Percentiles rank a stretch among this genome's conserved stretches.
These are phyloP conservation scores for Boletus rubropictus DNA, from an alignment of 768 basidiomycete species.

Conservation along the genomic window DNA sequence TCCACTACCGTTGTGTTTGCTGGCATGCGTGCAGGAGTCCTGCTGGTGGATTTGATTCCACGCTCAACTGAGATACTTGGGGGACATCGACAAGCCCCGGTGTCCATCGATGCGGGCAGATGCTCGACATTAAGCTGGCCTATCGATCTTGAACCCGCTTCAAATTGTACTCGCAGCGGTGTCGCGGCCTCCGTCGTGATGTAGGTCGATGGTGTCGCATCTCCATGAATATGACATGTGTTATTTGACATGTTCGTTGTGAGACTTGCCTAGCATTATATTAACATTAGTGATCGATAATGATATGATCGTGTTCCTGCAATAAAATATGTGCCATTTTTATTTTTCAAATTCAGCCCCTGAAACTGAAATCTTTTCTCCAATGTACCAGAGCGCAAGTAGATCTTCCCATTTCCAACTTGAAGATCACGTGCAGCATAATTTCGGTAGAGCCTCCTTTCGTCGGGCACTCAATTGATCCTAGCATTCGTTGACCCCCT, in stretches of 20 bases:
- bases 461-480: too few relatives aligned
- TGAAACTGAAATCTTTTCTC: neutral
- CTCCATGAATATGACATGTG: too few relatives aligned
- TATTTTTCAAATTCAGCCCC: conserved; percentile 1
- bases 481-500: too few relatives aligned
- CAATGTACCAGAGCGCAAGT: conserved; percentile 2
- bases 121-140: neutral
- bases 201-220: neutral
- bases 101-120: neutral
- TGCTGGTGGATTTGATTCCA: neutral
- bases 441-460: conserved; percentile 4
- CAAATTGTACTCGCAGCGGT: neutral
- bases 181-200: neutral
- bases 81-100: conserved; percentile 2
- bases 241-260: too few relatives aligned
- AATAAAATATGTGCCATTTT: neutral
- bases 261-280: too few relatives aligned
- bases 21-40: conserved; percentile 2
- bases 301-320: too few relatives aligned
- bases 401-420: conserved; percentile 19
- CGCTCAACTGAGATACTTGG: conserved; percentile 11
- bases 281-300: too few relatives aligned
- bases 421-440: conserved; percentile 11
- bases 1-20: neutral
- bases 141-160: neutral